Conservation (phyloP, 176 grass and related monocot genomes). For the Olyra latifolia region DNA sequence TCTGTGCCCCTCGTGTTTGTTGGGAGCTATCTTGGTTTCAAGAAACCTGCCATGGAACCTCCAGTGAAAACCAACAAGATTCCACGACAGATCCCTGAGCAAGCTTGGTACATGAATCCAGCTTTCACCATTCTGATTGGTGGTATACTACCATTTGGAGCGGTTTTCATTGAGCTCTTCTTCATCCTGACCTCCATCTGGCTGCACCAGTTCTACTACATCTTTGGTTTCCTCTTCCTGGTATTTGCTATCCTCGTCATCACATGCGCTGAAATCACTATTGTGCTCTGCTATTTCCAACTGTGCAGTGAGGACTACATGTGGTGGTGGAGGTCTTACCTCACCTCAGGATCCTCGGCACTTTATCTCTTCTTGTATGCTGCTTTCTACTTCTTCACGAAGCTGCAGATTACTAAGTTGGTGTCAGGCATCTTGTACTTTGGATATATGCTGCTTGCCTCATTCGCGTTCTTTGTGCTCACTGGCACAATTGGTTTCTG, state of each 20-base stretch:
- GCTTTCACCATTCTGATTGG: constrained; percentile 59
- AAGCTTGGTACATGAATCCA: constrained; percentile 78
- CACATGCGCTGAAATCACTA: constrained; percentile 59
- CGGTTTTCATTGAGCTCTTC: constrained; percentile 75
- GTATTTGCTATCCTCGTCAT: constrained; percentile 69
- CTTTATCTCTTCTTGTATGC: constrained; percentile 67
- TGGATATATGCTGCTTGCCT: constrained; percentile 69
- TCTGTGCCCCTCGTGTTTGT: constrained; percentile 70
- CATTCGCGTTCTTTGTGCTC: constrained; percentile 62
- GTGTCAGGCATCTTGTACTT: constrained; percentile 73
- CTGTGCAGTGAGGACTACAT: constrained; percentile 68
- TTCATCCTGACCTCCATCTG: constrained; percentile 78
- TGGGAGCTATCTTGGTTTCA: constrained; percentile 70
- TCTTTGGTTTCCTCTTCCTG: constrained; percentile 75
- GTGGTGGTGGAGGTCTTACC: constrained; percentile 82
- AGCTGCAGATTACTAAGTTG: constrained; percentile 68
- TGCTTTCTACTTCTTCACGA: constrained; percentile 63
- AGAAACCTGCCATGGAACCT: constrained; percentile 60
- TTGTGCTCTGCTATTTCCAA: constrained; percentile 77
- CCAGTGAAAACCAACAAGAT: constrained; percentile 77
- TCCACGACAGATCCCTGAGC: constrained; percentile 62
- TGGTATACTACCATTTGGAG: constrained; percentile 64
- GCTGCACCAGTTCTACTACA: constrained; percentile 75
- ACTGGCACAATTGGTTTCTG: constrained; percentile 67
- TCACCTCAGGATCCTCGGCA: constrained; percentile 54